A percentile compares a stretch with the other conserved stretches of the same genome.
These are phyloP conservation scores for Nitzschia inconspicua DNA, from an alignment of 108 stramenopile genomes.

Conservation along the genomic window DNA sequence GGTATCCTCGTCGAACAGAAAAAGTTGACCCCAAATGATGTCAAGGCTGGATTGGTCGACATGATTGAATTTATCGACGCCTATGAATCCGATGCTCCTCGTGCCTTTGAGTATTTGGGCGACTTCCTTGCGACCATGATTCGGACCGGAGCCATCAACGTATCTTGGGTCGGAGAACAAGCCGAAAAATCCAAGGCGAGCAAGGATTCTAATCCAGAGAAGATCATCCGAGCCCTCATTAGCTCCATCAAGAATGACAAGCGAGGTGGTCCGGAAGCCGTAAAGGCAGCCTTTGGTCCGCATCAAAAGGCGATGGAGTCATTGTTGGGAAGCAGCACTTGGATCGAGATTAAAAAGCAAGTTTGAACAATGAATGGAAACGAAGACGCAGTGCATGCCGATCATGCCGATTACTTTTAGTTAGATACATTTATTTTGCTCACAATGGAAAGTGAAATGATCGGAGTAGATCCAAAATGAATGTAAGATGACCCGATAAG, in stretches of 20 bases:
- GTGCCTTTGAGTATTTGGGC: slow-evolving; percentile 55
- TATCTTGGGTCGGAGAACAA: slow-evolving; percentile 59
- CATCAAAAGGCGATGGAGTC: slow-evolving; percentile 12
- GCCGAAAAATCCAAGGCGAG: slow-evolving; percentile 26
- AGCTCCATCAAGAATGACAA: slow-evolving; percentile 10
- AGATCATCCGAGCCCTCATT: slow-evolving; percentile 8
- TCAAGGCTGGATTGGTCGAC: slow-evolving; percentile 45
- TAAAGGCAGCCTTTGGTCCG: slow-evolving; percentile 8
- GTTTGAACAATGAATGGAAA: no score
- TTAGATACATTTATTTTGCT: no score
- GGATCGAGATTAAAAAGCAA: slow-evolving; percentile 15
- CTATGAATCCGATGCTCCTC: slow-evolving; percentile 59
- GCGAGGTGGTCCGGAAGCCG: slow-evolving; percentile 24
- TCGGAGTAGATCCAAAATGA: no score
- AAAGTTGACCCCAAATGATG: slow-evolving; percentile 47
- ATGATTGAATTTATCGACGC: slow-evolving; percentile 73
- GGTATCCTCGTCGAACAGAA: slow-evolving; percentile 45
- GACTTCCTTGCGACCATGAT: slow-evolving; percentile 53
- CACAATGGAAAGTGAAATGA: no score
- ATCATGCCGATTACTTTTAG: no score
- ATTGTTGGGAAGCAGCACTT: slow-evolving; percentile 22
- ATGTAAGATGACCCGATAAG: no score
- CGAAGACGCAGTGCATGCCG: no score
- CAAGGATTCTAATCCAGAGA: slow-evolving; percentile 12
- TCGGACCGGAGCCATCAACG: slow-evolving; percentile 40